A percentile compares a stretch with the other conserved stretches of the same genome.
Evolutionary conservation across 805 yeast genomes (phyloP).

Genomic region (Kuraishia hungarica): DNA sequence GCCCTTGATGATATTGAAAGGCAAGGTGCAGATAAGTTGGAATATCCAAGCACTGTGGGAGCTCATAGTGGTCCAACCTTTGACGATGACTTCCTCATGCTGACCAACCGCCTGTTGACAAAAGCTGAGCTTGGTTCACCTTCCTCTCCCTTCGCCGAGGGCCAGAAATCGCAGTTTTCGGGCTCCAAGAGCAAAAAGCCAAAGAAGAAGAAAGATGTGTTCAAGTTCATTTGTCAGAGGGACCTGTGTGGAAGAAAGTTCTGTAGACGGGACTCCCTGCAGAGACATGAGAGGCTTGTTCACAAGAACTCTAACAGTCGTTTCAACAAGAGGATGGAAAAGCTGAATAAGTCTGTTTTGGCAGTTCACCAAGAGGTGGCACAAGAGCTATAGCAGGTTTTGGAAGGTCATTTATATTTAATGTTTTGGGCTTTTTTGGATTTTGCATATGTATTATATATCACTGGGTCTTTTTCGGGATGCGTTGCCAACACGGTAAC

Average conservation of each 20-base stretch:
- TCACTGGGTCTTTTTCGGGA: background rate
- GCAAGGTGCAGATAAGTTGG: background rate
- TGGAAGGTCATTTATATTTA: background rate
- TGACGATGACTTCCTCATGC: background rate
- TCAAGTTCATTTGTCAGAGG: slow-evolving; percentile 8
- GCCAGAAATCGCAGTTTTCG: slow-evolving; percentile 20
- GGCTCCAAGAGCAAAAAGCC: background rate
- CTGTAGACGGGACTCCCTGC: slow-evolving; percentile 43
- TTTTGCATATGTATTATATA: background rate
- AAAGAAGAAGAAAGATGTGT: background rate
- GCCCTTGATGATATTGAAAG: slow-evolving; percentile 7
- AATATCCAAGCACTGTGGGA: background rate
- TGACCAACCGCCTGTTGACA: background rate
- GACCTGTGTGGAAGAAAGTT: slow-evolving; percentile 37
- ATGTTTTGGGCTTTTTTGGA: background rate
- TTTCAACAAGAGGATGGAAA: slow-evolving; percentile 23
- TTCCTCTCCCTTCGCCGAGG: background rate
- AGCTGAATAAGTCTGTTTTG: background rate
- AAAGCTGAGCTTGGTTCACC: background rate
- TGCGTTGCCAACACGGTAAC: background rate
- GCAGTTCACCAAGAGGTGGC: background rate
- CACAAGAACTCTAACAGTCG: slow-evolving; percentile 35
- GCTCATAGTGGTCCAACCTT: background rate
- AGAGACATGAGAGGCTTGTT: slow-evolving; percentile 43
- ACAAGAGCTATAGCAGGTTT: background rate